Base-by-base conservation (phyloP, 192 early-diverging fungal species). In the Coemansia aciculifera region DNA sequence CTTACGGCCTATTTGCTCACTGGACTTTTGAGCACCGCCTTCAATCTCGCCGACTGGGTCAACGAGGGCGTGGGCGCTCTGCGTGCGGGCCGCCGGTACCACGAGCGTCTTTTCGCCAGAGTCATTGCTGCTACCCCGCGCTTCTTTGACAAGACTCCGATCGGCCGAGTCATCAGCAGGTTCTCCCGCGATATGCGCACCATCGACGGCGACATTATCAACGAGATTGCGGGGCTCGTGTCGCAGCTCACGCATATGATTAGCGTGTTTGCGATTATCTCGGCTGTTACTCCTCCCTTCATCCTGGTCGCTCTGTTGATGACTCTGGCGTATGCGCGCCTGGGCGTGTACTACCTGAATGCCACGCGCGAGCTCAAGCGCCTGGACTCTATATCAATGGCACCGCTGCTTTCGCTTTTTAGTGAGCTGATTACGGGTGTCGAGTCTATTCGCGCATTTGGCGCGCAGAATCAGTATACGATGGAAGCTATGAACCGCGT, bases 131-230 rank as follows among this genome's bases (percentile, higher is more conserved):
- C 93, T 3, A 89, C 89, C 69, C 84, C 95, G 36, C 86, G 90
- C 23, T 97, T 96, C 86, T 98, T 93, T 75, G 94, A 96, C 67
- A 89, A 89, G 19, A 94, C 91, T n/a, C 96, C 96, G 8, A 83
- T 93, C 17, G 94, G 94, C 27, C 87, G 91, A 19, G 90, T 95
- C 57, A 89, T 91, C 74, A 98, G 96, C 75, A 78, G 96, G 44
- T 95, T 94, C 69, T 91, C 92, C 31, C 89, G 90, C 15, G 94
- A 98, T 81, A 90, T 97, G 74, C 89, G 89, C 23, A 88, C 89
- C 2, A 81, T 97, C 66, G 95, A 98, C 77, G 90, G 88, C 42
- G 72, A 75, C 12, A 79, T 90, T 34, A 82, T 87, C 40, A 81
- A 79, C 27, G 66, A 73, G 34, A 69, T 87, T 12, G 75, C 83